Evolutionary conservation across 2,329 filamentous ascomycete species (phyloP).

Genomic region (Cladophialophora psammophila): DNA sequence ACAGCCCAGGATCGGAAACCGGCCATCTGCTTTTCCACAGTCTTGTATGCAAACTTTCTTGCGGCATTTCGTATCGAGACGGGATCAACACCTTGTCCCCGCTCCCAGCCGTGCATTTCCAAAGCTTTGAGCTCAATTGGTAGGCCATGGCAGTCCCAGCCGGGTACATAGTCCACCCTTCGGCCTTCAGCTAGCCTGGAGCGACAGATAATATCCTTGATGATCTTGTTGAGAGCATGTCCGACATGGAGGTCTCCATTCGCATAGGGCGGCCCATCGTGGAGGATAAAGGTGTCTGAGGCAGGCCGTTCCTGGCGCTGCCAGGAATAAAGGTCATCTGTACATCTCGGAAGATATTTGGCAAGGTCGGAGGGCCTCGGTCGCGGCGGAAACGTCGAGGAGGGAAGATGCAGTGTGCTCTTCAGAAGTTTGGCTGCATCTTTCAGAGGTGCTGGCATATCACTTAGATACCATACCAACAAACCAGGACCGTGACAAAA

Average conservation of each 20-base stretch:
- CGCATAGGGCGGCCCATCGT: slow-evolving; percentile 96
- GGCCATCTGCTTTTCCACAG: slow-evolving; percentile 65
- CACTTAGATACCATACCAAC: slow-evolving; percentile 26
- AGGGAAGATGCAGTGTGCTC: slow-evolving; percentile 76
- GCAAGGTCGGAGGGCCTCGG: slow-evolving; percentile 55
- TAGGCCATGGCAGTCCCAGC: slow-evolving; percentile 97
- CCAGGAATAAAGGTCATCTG: slow-evolving; percentile 90
- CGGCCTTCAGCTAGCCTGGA: slow-evolving; percentile 80
- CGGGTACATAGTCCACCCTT: slow-evolving; percentile 81
- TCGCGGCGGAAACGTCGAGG: slow-evolving; percentile 70
- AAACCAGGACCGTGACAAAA: slow-evolving; percentile 4
- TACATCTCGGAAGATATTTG: slow-evolving; percentile 75
- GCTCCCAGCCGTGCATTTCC: slow-evolving; percentile 58
- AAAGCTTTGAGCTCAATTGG: slow-evolving; percentile 97
- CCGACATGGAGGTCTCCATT: slow-evolving; percentile 92
- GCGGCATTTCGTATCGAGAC: slow-evolving; percentile 63
- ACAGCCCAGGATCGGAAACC: slow-evolving; percentile 67
- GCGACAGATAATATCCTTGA: slow-evolving; percentile 91
- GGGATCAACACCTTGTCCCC: slow-evolving; percentile 51
- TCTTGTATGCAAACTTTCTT: slow-evolving; percentile 61
- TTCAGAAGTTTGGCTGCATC: slow-evolving; percentile 67
- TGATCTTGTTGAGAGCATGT: slow-evolving; percentile 94
- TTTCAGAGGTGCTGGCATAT: slow-evolving; percentile 43
- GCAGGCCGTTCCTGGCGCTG: slow-evolving; percentile 66
- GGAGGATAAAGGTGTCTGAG: slow-evolving; percentile 73